Evolutionary conservation across 2,329 filamentous ascomycete species (phyloP).

Genomic region (Leptographium galeiforme): DNA sequence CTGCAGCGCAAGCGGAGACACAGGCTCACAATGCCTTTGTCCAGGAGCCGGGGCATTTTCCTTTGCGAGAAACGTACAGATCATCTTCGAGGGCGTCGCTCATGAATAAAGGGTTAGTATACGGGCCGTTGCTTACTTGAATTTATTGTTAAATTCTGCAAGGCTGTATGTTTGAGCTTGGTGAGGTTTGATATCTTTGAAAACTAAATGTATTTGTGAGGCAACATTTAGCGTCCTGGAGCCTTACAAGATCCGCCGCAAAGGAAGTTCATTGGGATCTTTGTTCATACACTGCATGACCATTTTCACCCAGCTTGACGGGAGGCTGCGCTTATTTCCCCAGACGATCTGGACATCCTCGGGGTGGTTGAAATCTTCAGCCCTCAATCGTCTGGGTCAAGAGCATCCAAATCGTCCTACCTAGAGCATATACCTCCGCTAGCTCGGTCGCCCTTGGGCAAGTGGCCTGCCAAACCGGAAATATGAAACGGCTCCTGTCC

Average conservation of each 20-base stretch:
- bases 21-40: too few species aligned
- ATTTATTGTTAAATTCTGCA: too few species aligned
- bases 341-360: constrained; percentile 5
- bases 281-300: constrained; percentile 6
- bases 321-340: neutral
- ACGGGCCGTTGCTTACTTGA: too few species aligned
- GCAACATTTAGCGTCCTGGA: constrained; percentile 7
- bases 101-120: too few species aligned
- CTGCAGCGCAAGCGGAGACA: too few species aligned
- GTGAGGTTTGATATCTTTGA: too few species aligned
- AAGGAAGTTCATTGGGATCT: constrained; percentile 6
- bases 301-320: constrained; percentile 1
- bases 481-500: constrained; percentile 4
- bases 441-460: constrained; percentile 10
- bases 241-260: constrained; percentile 1
- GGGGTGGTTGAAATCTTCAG: constrained; percentile 4
- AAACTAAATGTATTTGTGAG: too few species aligned
- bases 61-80: too few species aligned
- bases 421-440: constrained; percentile 13
- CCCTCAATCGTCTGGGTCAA: constrained; percentile 5
- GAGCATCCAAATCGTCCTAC: constrained; percentile 13
- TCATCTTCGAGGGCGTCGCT: too few species aligned
- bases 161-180: too few species aligned
- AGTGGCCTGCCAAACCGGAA: constrained; percentile 8
- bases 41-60: too few species aligned